phyloP scores from a whole-genome alignment of 345 rosid genomes.

The Linum usitatissimum region DNA sequence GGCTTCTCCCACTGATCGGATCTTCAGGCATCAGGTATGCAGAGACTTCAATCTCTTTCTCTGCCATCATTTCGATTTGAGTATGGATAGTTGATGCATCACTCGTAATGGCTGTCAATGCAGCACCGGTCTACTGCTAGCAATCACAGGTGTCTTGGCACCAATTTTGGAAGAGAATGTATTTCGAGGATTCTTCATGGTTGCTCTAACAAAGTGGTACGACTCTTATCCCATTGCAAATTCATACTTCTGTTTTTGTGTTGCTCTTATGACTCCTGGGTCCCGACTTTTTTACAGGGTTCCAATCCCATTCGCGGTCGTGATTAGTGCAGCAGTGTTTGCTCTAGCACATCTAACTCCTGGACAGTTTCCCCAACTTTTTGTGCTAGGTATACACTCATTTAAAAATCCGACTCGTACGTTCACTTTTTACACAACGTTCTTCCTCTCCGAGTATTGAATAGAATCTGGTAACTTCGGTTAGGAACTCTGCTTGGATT shows the following conservation, averaged over 20 bases:
- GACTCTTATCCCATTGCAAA: neutral
- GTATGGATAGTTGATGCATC: slow-evolving; percentile 2
- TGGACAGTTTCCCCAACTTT: slow-evolving; percentile 85
- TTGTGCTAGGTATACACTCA: slow-evolving; percentile 47
- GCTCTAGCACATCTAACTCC: slow-evolving; percentile 87
- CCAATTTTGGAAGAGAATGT: slow-evolving; percentile 91
- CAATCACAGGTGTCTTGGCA: slow-evolving; percentile 78
- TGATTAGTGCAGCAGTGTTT: slow-evolving; percentile 83
- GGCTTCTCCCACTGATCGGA: slow-evolving; percentile 59
- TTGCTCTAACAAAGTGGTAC: slow-evolving; percentile 86
- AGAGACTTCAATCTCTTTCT: neutral
- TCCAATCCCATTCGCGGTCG: slow-evolving; percentile 68
- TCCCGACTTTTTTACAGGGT: slow-evolving; percentile 37
- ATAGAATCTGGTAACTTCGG: slow-evolving; percentile 2
- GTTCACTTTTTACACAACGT: neutral
- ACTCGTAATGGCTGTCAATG: slow-evolving; percentile 11
- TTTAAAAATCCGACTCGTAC: neutral
- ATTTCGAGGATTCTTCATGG: slow-evolving; percentile 95
- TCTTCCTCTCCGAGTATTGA: neutral
- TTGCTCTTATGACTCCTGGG: neutral
- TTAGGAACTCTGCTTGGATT: slow-evolving; percentile 64
- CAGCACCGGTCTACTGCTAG: slow-evolving; percentile 87
- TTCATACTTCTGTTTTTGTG: neutral
- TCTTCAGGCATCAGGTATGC: slow-evolving; percentile 52
- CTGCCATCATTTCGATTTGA: neutral